Evolutionary conservation across 768 basidiomycete genomes (phyloP).

Genomic region (Tylopilus cervinicoccineus): DNA sequence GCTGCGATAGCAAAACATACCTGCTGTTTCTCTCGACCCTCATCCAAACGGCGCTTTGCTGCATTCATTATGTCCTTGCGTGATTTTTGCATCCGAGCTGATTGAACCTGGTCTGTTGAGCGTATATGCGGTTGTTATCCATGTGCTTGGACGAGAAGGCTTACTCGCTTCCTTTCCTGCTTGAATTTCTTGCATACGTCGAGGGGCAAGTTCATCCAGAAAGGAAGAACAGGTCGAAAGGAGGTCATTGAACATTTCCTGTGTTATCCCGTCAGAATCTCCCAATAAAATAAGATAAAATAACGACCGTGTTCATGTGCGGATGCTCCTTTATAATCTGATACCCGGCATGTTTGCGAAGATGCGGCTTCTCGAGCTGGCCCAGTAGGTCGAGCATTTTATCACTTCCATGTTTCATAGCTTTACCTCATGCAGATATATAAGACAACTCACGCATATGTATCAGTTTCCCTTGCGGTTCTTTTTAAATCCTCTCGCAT

Average conservation of each 20-base stretch:
- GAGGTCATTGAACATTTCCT: slow-evolving; percentile 24
- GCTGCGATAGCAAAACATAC: slow-evolving; percentile 13
- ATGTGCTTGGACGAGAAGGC: slow-evolving; percentile 7
- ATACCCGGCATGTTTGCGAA: slow-evolving; percentile 7
- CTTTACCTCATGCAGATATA: not conserved
- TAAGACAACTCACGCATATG: slow-evolving; percentile 22
- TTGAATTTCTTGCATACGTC: slow-evolving; percentile 29
- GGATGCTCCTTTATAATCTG: slow-evolving; percentile 8
- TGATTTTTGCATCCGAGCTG: slow-evolving; percentile 30
- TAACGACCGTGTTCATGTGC: slow-evolving; percentile 15
- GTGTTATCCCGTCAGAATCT: slow-evolving; percentile 5
- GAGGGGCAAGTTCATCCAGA: slow-evolving; percentile 31
- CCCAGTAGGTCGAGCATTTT: slow-evolving; percentile 14
- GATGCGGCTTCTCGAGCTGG: slow-evolving; percentile 22
- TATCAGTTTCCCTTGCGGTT: slow-evolving; percentile 24
- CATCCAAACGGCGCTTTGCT: slow-evolving; percentile 32
- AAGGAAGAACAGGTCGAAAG: slow-evolving; percentile 23
- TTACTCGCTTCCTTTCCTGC: slow-evolving; percentile 33
- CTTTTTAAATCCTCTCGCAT: slow-evolving; percentile 10
- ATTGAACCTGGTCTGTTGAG: slow-evolving; percentile 31
- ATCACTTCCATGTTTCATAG: slow-evolving; percentile 15
- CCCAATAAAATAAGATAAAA: not conserved
- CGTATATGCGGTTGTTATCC: slow-evolving; percentile 3
- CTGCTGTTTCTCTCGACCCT: slow-evolving; percentile 38
- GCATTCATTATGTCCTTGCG: slow-evolving; percentile 32